Percentiles rank a stretch among this genome's conserved stretches.
Evolutionary conservation across 2,329 filamentous ascomycete species (phyloP).

Genomic region (Lecanicillium sp.): DNA sequence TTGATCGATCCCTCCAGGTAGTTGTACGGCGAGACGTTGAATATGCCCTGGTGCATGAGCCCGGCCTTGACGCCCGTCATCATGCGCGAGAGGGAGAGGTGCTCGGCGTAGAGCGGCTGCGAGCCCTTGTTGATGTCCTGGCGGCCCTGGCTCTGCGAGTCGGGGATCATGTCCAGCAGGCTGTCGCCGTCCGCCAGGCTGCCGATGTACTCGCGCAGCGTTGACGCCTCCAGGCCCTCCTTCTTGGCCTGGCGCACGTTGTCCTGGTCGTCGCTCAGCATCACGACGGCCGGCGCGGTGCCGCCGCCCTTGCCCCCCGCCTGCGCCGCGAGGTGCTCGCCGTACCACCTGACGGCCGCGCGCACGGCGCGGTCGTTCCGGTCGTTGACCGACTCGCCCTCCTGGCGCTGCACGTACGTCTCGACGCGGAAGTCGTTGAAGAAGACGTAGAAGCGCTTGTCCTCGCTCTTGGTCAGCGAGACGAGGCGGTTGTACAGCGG

Average conservation of each 20-base stretch:
- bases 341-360: constrained; percentile 83
- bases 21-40: constrained; percentile 96
- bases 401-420: constrained; percentile 71
- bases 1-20: constrained; percentile 92
- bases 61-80: constrained; percentile 89
- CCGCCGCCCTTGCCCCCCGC: constrained; percentile 33
- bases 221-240: constrained; percentile 65
- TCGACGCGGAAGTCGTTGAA: constrained; percentile 97
- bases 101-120: constrained; percentile 80
- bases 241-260: constrained; percentile 76
- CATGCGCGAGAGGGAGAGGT: constrained; percentile 83
- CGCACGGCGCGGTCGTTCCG: constrained; percentile 91
- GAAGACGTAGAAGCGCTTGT: constrained; percentile 97
- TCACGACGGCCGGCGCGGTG: constrained; percentile 70
- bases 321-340: constrained; percentile 67
- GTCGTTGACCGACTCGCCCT: constrained; percentile 88
- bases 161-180: constrained; percentile 88
- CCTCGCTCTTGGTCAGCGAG: constrained; percentile 85
- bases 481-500: constrained; percentile 93
- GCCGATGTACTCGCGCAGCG: constrained; percentile 71
- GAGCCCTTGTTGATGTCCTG: constrained; percentile 51
- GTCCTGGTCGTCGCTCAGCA: constrained; percentile 89
- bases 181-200: constrained; percentile 77
- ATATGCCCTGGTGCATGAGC: constrained; percentile 86
- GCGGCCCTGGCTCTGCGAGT: constrained; percentile 61